These are phyloP conservation scores for Trichoderma sp. DNA, from an alignment of 2,329 filamentous ascomycete genomes.

Conservation along the genomic window DNA sequence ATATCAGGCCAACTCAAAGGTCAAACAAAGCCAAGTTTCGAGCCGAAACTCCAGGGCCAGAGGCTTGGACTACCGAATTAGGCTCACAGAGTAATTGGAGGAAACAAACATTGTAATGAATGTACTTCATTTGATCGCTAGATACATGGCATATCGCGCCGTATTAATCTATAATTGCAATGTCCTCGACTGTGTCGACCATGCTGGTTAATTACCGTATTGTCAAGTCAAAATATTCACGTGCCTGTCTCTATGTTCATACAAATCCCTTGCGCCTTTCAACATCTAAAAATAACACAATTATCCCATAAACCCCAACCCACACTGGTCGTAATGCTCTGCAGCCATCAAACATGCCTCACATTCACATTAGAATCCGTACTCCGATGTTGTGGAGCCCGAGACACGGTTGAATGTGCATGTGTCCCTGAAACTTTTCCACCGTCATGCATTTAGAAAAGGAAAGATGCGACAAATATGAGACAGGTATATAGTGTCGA, in stretches of 20 bases:
- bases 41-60: background rate
- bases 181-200: slow-evolving; percentile 5
- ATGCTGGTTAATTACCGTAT: slow-evolving; percentile 2
- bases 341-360: background rate
- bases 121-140: slow-evolving; percentile 7
- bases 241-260: slow-evolving; percentile 18
- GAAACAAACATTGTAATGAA: background rate
- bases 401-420: slow-evolving; percentile 7
- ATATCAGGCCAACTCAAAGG: background rate
- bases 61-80: background rate
- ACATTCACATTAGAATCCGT: background rate
- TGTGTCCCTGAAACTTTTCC: background rate
- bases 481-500: slow-evolving; percentile 49
- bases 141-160: slow-evolving; percentile 4
- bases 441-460: slow-evolving; percentile 24
- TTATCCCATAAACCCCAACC: slow-evolving; percentile 1
- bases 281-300: slow-evolving; percentile 4
- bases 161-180: slow-evolving; percentile 20
- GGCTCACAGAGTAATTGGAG: background rate
- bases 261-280: slow-evolving; percentile 17
- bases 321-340: slow-evolving; percentile 5
- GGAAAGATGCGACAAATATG: slow-evolving; percentile 45
- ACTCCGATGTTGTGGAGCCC: background rate
- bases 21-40: background rate
- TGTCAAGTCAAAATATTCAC: slow-evolving; percentile 11